These are phyloP conservation scores for Triticum monococcum DNA, from an alignment of 176 grass and related monocot species.

Conservation along the genomic window DNA sequence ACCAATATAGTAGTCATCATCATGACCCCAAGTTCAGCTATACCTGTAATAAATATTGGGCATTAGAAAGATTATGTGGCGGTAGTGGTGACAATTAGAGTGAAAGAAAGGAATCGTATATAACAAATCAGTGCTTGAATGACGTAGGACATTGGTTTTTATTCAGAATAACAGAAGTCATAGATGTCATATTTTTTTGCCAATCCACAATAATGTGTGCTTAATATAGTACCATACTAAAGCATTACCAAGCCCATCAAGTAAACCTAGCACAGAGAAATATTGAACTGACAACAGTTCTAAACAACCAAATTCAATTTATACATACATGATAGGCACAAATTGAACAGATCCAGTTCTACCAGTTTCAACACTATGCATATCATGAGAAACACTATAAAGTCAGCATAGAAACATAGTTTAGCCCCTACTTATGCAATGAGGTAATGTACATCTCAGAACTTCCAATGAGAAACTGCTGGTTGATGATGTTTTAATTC, in stretches of 20 bases:
- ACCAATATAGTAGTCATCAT: constrained; percentile 94
- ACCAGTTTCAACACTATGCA: neutral
- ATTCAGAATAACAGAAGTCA: neutral
- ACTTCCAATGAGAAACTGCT: constrained; percentile 12
- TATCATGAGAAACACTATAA: neutral
- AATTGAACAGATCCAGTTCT: constrained; percentile 17
- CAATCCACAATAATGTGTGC: neutral
- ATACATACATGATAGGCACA: neutral
- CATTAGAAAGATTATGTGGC: constrained; percentile 38
- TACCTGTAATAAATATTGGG: constrained; percentile 52
- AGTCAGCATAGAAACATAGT: neutral
- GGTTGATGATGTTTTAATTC: neutral
- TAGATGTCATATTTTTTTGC: constrained; percentile 13
- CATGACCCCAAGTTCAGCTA: constrained; percentile 94
- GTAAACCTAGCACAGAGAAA: constrained; percentile 3
- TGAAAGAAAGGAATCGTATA: constrained; percentile 24
- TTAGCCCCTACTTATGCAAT: neutral
- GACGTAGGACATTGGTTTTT: neutral
- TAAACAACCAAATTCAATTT: neutral
- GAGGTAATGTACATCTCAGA: constrained; percentile 12
- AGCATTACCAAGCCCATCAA: neutral
- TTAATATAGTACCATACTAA: constrained; percentile 10
- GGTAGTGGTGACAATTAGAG: neutral
- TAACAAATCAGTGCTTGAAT: neutral
- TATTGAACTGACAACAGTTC: neutral